Conservation (phyloP, 1,284 basidiomycete genomes). For the Phlebopus sp. region DNA sequence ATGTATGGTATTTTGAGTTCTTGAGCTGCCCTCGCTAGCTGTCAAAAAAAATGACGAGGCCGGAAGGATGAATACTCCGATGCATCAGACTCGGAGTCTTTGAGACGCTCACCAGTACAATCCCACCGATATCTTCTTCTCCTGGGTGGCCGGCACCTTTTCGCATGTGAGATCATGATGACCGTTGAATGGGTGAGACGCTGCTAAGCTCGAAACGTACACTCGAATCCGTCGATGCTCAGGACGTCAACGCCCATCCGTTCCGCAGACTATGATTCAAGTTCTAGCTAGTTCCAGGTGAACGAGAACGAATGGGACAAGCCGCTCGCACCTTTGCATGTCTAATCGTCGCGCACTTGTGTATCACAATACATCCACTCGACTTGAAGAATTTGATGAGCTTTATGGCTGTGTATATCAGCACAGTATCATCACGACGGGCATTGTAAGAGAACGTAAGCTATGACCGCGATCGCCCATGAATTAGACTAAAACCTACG, state of each 20-base stretch:
- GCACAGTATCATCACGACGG: too few relatives aligned
- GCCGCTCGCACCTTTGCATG: slow-evolving; percentile 73
- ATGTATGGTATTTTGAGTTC: slow-evolving; percentile 86
- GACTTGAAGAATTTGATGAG: slow-evolving; percentile 82
- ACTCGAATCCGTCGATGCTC: slow-evolving; percentile 89
- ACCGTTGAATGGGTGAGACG: slow-evolving; percentile 1
- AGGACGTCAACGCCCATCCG: slow-evolving; percentile 82
- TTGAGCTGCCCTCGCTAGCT: slow-evolving; percentile 86
- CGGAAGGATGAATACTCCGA: too few relatives aligned
- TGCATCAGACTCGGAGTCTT: not conserved
- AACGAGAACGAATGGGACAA: not conserved
- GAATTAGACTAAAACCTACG: slow-evolving; percentile 49
- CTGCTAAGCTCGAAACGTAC: slow-evolving; percentile 36
- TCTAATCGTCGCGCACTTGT: slow-evolving; percentile 88
- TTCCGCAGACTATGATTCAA: slow-evolving; percentile 57
- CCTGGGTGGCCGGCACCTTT: slow-evolving; percentile 91
- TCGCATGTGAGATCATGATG: not conserved
- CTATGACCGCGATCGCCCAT: not conserved
- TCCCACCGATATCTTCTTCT: slow-evolving; percentile 89
- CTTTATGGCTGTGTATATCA: slow-evolving; percentile 54
- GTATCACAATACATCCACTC: slow-evolving; percentile 76
- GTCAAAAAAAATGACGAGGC: not conserved
- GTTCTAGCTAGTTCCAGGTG: not conserved
- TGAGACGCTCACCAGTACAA: slow-evolving; percentile 70
- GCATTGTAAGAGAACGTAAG: not conserved